Evolutionary conservation across 306 rosid species (phyloP).

Genomic region (Sicyos baderoa): DNA sequence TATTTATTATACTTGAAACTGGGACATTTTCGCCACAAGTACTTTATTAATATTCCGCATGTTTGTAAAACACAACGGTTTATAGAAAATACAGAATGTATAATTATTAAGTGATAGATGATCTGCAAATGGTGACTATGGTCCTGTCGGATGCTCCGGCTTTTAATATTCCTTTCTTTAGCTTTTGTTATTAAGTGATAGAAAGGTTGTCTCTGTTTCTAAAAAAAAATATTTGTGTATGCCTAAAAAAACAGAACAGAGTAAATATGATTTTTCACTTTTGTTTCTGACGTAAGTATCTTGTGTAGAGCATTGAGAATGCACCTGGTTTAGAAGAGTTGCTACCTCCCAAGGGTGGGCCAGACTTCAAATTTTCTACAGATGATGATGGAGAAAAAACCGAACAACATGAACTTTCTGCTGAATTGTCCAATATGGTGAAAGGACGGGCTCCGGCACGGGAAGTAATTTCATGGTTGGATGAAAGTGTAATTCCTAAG

Average conservation of each 20-base stretch:
- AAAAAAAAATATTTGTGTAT: too few relatives aligned
- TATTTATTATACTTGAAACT: slow-evolving; percentile 27
- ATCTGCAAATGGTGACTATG: neutral
- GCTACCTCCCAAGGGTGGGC: slow-evolving; percentile 90
- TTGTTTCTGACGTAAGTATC: slow-evolving; percentile 19
- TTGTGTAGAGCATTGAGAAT: slow-evolving; percentile 71
- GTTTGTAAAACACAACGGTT: neutral
- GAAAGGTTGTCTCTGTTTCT: too few relatives aligned
- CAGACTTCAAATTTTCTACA: slow-evolving; percentile 48
- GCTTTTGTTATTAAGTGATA: too few relatives aligned
- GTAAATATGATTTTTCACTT: neutral
- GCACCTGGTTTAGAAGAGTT: slow-evolving; percentile 95
- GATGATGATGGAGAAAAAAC: slow-evolving; percentile 53
- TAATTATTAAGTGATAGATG: neutral
- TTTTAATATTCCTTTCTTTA: too few relatives aligned
- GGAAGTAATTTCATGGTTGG: slow-evolving; percentile 84
- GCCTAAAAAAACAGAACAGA: neutral
- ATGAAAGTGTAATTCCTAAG: slow-evolving; percentile 59
- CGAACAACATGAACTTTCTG: slow-evolving; percentile 54
- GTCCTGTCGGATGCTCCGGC: neutral
- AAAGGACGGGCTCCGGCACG: slow-evolving; percentile 74
- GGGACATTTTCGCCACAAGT: neutral
- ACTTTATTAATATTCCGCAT: neutral
- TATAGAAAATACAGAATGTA: neutral
- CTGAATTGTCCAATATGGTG: slow-evolving; percentile 71